phyloP scores from a whole-genome alignment of 192 early-diverging fungal species.

The Backusella circina region DNA sequence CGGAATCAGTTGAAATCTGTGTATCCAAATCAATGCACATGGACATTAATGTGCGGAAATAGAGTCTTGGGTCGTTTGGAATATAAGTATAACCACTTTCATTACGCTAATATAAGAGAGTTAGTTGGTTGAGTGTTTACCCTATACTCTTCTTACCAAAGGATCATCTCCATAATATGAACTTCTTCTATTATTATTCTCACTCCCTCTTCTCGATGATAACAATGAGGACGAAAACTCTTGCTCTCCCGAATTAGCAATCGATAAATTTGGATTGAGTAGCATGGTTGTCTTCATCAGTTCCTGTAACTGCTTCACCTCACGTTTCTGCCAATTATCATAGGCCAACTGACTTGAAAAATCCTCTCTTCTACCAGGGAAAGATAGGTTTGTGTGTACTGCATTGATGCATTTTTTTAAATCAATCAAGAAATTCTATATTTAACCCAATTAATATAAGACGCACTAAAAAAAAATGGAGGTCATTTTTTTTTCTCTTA shows the following conservation, averaged over 20 bases:
- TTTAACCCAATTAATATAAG: background rate
- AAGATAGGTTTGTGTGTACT: slow-evolving; percentile 35
- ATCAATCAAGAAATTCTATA: slow-evolving; percentile 42
- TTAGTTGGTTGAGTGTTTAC: too few species aligned
- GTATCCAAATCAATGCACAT: slow-evolving; percentile 62
- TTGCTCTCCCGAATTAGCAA: slow-evolving; percentile 8
- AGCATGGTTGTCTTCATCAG: slow-evolving; percentile 38
- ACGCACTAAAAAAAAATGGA: background rate
- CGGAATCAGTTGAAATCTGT: slow-evolving; percentile 30
- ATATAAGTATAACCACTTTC: slow-evolving; percentile 48
- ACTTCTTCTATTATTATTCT: background rate
- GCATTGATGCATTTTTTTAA: slow-evolving; percentile 47
- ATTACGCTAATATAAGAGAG: background rate
- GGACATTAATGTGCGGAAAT: slow-evolving; percentile 56
- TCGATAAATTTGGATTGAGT: slow-evolving; percentile 34
- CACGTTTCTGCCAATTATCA: slow-evolving; percentile 51
- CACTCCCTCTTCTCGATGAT: slow-evolving; percentile 6
- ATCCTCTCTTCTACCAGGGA: slow-evolving; percentile 36
- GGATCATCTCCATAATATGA: background rate
- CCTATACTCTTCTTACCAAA: background rate
- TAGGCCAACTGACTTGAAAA: slow-evolving; percentile 48
- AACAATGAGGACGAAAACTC: slow-evolving; percentile 18
- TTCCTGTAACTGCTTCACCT: slow-evolving; percentile 48
- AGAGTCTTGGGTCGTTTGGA: slow-evolving; percentile 55
- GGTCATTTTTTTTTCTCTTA: slow-evolving; percentile 14